These are phyloP conservation scores for Ophiostoma himal-ulmi DNA, from an alignment of 2,329 filamentous ascomycete species.

Conservation along the genomic window DNA sequence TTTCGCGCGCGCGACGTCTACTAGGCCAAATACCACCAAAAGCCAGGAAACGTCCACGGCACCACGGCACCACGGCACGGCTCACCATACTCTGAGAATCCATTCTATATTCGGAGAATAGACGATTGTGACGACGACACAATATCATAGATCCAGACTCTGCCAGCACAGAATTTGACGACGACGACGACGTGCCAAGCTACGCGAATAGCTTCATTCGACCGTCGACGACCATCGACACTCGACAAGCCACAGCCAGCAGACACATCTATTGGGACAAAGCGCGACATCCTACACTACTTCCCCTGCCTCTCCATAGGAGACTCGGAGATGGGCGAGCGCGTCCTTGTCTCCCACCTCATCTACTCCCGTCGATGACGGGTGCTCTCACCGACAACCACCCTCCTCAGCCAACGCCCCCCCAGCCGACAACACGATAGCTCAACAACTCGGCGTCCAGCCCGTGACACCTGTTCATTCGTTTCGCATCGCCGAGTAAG, in stretches of 20 bases:
- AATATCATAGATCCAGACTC: not conserved
- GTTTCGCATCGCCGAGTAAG: not conserved
- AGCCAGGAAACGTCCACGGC: not conserved
- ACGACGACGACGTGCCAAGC: not conserved
- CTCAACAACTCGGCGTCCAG: not conserved
- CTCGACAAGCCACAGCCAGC: not conserved
- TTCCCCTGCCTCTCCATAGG: not conserved
- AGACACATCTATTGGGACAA: not conserved
- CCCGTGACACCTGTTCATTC: not conserved
- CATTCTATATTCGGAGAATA: not conserved
- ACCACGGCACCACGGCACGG: not conserved
- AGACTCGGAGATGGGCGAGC: slow-evolving; percentile 12
- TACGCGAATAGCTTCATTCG: slow-evolving; percentile 10
- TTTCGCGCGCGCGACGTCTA: slow-evolving; percentile 11
- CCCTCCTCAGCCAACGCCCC: not conserved
- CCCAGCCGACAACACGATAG: not conserved
- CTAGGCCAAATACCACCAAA: not conserved
- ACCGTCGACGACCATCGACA: not conserved
- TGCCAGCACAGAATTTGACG: not conserved
- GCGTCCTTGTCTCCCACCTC: slow-evolving; percentile 2
- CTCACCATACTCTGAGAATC: not conserved
- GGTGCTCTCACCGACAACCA: not conserved
- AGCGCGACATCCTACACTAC: not conserved
- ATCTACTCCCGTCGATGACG: slow-evolving; percentile 7
- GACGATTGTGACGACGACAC: not conserved